Conservation (phyloP, 2,329 filamentous ascomycete species). For the Venturia effusa region DNA sequence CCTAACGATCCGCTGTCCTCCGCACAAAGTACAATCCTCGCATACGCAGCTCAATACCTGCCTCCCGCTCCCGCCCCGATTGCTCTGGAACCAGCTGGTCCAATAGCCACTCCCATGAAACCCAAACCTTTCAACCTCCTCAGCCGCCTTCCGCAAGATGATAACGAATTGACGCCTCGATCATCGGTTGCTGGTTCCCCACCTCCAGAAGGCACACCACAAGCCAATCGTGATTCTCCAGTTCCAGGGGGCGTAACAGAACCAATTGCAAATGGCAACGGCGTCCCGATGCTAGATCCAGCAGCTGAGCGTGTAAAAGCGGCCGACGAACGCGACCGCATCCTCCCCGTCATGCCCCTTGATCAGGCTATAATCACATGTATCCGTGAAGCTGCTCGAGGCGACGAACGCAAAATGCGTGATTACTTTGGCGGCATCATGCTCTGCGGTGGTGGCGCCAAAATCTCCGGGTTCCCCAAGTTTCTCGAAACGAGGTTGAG, state of each 20-base stretch:
- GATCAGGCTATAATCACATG: conserved; percentile 84
- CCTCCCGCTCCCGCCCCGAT: conserved; percentile 13
- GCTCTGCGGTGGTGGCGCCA: conserved; percentile 76
- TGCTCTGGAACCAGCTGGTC: conserved; percentile 34
- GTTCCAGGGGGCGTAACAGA: conserved; percentile 30
- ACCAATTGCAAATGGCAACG: conserved; percentile 39
- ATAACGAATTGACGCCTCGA: conserved; percentile 64
- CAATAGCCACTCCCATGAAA: conserved; percentile 43
- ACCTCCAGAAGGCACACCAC: conserved; percentile 69
- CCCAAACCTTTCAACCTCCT: conserved; percentile 60
- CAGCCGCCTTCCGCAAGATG: conserved; percentile 47
- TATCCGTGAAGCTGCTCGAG: conserved; percentile 75
- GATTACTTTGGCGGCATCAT: conserved; percentile 87
- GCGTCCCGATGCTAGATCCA: conserved; percentile 26
- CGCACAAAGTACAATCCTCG: conserved; percentile 62
- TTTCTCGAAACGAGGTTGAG: conserved; percentile 77
- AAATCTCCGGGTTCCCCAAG: conserved; percentile 67
- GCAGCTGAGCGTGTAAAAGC: conserved; percentile 37
- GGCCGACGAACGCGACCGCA: conserved; percentile 63
- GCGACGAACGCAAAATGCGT: conserved; percentile 84
- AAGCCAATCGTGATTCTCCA: conserved; percentile 33
- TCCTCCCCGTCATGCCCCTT: conserved; percentile 72
- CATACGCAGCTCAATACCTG: conserved; percentile 35
- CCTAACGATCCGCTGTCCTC: conserved; percentile 83
- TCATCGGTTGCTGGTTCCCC: conserved; percentile 84